Percentiles rank a stretch among this genome's conserved stretches.
phyloP scores from a whole-genome alignment of 2,329 filamentous ascomycete genomes.

The Aureobasidium melanogenum region DNA sequence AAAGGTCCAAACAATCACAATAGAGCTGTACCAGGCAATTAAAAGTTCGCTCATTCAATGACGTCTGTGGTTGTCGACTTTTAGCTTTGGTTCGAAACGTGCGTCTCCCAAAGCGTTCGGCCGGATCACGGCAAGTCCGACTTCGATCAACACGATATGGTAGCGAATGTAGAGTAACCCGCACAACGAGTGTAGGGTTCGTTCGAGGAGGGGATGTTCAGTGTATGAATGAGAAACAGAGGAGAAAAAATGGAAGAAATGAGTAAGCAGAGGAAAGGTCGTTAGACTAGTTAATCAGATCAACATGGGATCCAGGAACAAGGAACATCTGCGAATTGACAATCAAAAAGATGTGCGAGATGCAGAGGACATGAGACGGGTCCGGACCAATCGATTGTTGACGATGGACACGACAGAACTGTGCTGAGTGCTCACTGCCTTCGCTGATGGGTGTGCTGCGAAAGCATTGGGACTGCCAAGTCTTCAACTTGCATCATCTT shows the following conservation, averaged over 20 bases:
- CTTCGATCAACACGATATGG: not conserved
- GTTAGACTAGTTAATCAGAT: conserved; percentile 1
- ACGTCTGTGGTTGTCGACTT: conserved; percentile 3
- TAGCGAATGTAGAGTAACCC: not conserved
- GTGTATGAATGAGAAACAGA: not conserved
- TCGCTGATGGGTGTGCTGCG: not conserved
- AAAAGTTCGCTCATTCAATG: conserved; percentile 4
- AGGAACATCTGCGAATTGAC: not conserved
- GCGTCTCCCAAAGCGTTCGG: conserved; percentile 1
- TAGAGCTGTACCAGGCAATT: not conserved
- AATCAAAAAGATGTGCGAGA: conserved; percentile 8
- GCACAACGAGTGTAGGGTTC: not conserved
- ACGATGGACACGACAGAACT: not conserved
- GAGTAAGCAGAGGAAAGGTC: conserved; percentile 1
- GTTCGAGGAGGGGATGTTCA: not conserved
- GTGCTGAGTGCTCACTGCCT: not conserved
- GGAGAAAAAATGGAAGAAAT: not conserved
- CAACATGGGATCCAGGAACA: conserved; percentile 8
- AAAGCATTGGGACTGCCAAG: conserved; percentile 10
- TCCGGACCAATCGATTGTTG: not conserved
- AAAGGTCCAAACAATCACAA: not conserved
- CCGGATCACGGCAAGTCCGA: not conserved
- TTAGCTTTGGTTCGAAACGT: conserved; percentile 5
- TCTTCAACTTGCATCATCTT: conserved; percentile 4
- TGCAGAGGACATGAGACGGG: conserved; percentile 5